phyloP scores from a whole-genome alignment of 2,329 filamentous ascomycete species.

The Xylariaceae sp. region DNA sequence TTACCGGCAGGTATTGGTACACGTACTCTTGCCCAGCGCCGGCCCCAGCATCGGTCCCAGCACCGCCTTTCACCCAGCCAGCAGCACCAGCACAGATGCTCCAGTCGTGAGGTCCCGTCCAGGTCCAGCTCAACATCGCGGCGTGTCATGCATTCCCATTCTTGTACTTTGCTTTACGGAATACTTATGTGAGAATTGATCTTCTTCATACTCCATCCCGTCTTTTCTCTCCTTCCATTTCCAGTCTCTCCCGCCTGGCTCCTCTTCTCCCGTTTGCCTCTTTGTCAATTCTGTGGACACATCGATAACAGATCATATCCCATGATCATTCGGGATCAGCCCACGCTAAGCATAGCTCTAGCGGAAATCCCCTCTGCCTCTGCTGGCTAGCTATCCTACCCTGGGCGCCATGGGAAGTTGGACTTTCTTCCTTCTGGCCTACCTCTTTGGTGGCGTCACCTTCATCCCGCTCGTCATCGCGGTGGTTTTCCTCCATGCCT shows the following conservation, averaged over 20 bases:
- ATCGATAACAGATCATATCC: slow-evolving; percentile 9
- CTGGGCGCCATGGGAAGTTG: slow-evolving; percentile 45
- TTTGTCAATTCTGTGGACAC: slow-evolving; percentile 3
- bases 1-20: background rate
- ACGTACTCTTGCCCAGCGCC: background rate
- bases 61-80: background rate
- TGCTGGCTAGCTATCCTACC: slow-evolving; percentile 18
- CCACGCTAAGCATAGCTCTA: slow-evolving; percentile 18
- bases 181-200: background rate
- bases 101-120: too few species aligned
- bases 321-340: slow-evolving; percentile 25
- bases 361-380: slow-evolving; percentile 19
- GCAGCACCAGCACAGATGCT: too few species aligned
- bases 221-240: background rate
- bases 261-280: too few species aligned
- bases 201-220: background rate
- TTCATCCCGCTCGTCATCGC: slow-evolving; percentile 70
- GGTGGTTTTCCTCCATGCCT: slow-evolving; percentile 58
- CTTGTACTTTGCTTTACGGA: too few species aligned
- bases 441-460: slow-evolving; percentile 81
- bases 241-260: too few species aligned
- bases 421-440: slow-evolving; percentile 62
- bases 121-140: background rate
- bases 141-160: background rate
- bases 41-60: background rate